Evolutionary conservation across 805 yeast species (phyloP).

Genomic region (Metschnikowia baotianmanensis): DNA sequence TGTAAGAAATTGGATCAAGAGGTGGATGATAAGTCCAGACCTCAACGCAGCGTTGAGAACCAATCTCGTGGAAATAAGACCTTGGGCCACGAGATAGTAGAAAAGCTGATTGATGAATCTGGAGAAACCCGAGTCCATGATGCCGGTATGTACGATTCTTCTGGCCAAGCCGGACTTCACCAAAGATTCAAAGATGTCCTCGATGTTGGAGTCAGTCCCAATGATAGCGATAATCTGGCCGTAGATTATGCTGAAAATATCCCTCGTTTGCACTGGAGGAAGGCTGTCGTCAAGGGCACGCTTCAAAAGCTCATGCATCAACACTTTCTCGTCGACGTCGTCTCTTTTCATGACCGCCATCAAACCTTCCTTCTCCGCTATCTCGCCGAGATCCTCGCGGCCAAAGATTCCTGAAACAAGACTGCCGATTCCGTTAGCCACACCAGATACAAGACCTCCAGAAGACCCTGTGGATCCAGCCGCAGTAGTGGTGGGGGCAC

Average conservation of each 20-base stretch:
- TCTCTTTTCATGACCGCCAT: constrained; percentile 11
- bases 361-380: constrained; percentile 9
- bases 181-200: constrained; percentile 22
- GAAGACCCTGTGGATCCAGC: constrained; percentile 8
- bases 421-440: constrained; percentile 4
- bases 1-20: constrained; percentile 13
- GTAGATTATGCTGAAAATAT: constrained; percentile 10
- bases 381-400: constrained; percentile 13
- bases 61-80: constrained; percentile 13
- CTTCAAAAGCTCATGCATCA: constrained; percentile 8
- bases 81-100: constrained; percentile 15
- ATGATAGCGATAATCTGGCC: constrained; percentile 18
- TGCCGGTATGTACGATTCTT: constrained; percentile 17
- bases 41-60: constrained; percentile 14
- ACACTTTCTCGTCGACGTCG: constrained; percentile 9
- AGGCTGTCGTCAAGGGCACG: constrained; percentile 5
- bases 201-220: constrained; percentile 19
- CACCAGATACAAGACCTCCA: constrained; percentile 1
- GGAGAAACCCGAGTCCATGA: constrained; percentile 19
- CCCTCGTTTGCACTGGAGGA: constrained; percentile 11
- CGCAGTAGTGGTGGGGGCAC: constrained; percentile 1
- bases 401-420: constrained; percentile 10
- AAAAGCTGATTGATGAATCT: constrained; percentile 20
- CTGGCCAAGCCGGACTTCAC: constrained; percentile 24
- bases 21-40: constrained; percentile 15